Conservation (phyloP, 441 rosid species). For the Croton setiger region DNA sequence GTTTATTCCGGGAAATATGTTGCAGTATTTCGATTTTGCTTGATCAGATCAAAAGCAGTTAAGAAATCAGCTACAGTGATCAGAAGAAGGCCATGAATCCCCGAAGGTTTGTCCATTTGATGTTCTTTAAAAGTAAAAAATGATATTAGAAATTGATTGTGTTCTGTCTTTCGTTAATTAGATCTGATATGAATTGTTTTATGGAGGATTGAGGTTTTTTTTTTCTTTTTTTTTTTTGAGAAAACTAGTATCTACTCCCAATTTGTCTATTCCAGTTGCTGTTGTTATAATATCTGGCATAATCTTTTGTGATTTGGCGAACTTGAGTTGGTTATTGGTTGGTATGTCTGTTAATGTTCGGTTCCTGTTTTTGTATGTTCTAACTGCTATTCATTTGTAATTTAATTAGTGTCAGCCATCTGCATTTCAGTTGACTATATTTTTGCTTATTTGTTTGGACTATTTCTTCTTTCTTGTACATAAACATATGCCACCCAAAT, state of each 20-base stretch:
- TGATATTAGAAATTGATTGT: neutral
- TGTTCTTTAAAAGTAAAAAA: neutral
- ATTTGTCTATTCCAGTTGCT: neutral
- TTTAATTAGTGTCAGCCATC: neutral
- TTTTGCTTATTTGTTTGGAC: neutral
- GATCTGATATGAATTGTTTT: slow-evolving; percentile 6
- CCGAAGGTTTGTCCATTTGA: slow-evolving; percentile 50
- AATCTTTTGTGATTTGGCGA: neutral
- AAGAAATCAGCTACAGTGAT: neutral
- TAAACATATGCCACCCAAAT: neutral
- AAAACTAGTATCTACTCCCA: neutral
- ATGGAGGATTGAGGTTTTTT: neutral
- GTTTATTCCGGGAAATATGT: neutral
- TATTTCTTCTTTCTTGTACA: neutral
- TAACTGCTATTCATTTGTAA: neutral
- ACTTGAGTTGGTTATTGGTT: neutral
- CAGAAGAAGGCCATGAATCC: slow-evolving; percentile 25
- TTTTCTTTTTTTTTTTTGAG: neutral
- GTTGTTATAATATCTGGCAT: neutral
- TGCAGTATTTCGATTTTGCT: slow-evolving; percentile 2
- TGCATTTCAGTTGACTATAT: neutral
- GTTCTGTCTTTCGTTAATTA: neutral
- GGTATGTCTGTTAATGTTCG: neutral
- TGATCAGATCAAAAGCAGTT: neutral
- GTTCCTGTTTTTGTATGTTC: neutral